Conservation (phyloP, 441 rosid genomes). For the Populus trichocarpa region DNA sequence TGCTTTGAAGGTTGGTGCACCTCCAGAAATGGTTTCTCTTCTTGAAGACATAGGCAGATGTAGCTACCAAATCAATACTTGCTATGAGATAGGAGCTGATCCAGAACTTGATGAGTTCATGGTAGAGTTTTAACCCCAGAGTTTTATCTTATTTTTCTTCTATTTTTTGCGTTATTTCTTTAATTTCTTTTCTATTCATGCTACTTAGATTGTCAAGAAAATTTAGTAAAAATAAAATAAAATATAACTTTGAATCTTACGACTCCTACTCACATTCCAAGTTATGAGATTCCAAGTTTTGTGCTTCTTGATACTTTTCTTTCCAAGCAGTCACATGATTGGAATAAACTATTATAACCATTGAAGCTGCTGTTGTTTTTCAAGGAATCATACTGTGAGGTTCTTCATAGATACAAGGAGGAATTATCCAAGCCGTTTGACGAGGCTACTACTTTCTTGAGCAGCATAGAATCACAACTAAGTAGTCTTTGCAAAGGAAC, state of each 20-base stretch:
- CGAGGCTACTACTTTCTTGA: conserved; percentile 56
- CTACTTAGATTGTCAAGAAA: conserved; percentile 17
- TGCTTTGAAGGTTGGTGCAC: conserved; percentile 54
- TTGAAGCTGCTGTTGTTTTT: background rate
- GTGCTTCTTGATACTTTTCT: background rate
- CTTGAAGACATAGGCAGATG: conserved; percentile 46
- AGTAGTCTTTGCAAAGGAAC: conserved; percentile 48
- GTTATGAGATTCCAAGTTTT: background rate
- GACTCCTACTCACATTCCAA: background rate
- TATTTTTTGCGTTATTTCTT: background rate
- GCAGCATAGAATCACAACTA: conserved; percentile 54
- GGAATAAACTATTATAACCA: background rate
- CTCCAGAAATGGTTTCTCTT: conserved; percentile 43
- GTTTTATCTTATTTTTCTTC: background rate
- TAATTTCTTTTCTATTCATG: background rate
- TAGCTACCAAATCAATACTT: conserved; percentile 21
- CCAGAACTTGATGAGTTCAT: conserved; percentile 69
- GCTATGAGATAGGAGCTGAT: conserved; percentile 45
- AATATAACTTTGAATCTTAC: background rate
- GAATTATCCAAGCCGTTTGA: conserved; percentile 60
- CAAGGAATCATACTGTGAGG: conserved; percentile 57
- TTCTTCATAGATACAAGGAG: conserved; percentile 49
- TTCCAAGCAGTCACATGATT: background rate
- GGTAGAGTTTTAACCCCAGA: conserved; percentile 26
- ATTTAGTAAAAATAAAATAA: background rate